Percentiles rank a stretch among this genome's conserved stretches.
phyloP scores from a whole-genome alignment of 495 filamentous ascomycete genomes.

The Aspergillus sclerotiicarbonarius region DNA sequence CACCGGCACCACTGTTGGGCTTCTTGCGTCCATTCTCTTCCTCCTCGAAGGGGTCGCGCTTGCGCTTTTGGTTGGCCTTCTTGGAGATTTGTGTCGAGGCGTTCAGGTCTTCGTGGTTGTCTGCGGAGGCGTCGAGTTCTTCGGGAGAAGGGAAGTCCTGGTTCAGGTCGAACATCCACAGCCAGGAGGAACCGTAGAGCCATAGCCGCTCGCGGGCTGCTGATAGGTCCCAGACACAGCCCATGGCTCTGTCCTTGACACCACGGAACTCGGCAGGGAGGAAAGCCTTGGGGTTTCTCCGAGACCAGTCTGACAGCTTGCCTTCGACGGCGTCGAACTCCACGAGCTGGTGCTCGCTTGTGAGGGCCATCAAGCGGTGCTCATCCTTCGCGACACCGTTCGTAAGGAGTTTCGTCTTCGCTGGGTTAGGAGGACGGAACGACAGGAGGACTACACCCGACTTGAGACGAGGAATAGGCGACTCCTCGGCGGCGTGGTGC shows the following conservation, averaged over 20 bases:
- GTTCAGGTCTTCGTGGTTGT: constrained; percentile 24
- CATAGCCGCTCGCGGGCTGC: constrained; percentile 63
- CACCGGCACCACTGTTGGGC: constrained; percentile 57
- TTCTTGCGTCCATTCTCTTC: constrained; percentile 37
- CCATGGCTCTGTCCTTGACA: constrained; percentile 74
- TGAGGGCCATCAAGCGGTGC: constrained; percentile 70
- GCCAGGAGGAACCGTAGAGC: constrained; percentile 79
- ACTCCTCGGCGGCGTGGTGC: constrained; percentile 62
- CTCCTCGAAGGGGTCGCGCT: constrained; percentile 40
- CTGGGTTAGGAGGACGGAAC: constrained; percentile 56
- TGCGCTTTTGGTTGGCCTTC: constrained; percentile 34
- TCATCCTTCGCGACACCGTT: constrained; percentile 43
- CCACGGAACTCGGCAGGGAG: constrained; percentile 71
- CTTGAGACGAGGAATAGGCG: constrained; percentile 75
- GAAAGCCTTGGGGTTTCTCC: constrained; percentile 70
- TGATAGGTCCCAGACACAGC: constrained; percentile 77
- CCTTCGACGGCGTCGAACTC: constrained; percentile 76
- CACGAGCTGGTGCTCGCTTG: constrained; percentile 69
- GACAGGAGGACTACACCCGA: constrained; percentile 68
- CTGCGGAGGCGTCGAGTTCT: constrained; percentile 23
- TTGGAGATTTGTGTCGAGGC: constrained; percentile 23
- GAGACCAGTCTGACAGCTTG: constrained; percentile 77
- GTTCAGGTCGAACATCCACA: constrained; percentile 90
- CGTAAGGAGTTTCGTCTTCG: constrained; percentile 29
- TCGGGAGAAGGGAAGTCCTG: constrained; percentile 59